Evolutionary conservation across 306 rosid genomes (phyloP).

Genomic region (Calophaca sinica): DNA sequence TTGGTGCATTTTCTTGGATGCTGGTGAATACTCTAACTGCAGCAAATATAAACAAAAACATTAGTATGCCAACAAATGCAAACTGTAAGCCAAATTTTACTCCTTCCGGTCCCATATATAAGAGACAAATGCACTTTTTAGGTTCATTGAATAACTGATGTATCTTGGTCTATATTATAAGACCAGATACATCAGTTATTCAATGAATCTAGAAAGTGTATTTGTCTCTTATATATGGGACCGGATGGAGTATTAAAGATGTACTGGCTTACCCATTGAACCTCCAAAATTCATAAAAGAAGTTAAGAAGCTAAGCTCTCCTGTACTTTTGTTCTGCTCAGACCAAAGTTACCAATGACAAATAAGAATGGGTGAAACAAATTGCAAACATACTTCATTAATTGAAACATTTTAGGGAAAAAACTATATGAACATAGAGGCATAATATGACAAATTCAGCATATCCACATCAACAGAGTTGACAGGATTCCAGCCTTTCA

Average conservation of each 20-base stretch:
- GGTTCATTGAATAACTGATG: too few species aligned
- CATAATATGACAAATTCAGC: conserved; percentile 34
- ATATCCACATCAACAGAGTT: conserved; percentile 37
- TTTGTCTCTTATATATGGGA: too few species aligned
- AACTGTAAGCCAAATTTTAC: conserved; percentile 39
- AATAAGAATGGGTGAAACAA: conserved; percentile 41
- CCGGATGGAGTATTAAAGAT: too few species aligned
- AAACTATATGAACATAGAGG: conserved; percentile 3
- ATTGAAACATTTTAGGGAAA: conserved; percentile 14
- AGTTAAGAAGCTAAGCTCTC: conserved; percentile 98
- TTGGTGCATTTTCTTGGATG: conserved; percentile 89
- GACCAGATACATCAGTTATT: too few species aligned
- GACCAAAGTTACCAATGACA: conserved; percentile 44
- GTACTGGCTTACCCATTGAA: conserved; percentile 74
- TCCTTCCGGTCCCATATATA: too few species aligned
- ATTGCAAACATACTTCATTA: conserved; percentile 33
- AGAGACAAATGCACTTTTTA: too few species aligned
- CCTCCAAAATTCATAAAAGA: conserved; percentile 89
- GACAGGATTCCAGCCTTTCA: conserved; percentile 26
- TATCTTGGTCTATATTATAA: too few species aligned
- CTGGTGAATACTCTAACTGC: conserved; percentile 95
- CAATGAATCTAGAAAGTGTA: too few species aligned
- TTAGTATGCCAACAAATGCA: conserved; percentile 7
- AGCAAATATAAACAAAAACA: conserved; percentile 41
- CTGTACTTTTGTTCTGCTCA: conserved; percentile 90